Base-by-base conservation (phyloP, 2,329 filamentous ascomycete genomes). In the Ustilaginoidea virens region DNA sequence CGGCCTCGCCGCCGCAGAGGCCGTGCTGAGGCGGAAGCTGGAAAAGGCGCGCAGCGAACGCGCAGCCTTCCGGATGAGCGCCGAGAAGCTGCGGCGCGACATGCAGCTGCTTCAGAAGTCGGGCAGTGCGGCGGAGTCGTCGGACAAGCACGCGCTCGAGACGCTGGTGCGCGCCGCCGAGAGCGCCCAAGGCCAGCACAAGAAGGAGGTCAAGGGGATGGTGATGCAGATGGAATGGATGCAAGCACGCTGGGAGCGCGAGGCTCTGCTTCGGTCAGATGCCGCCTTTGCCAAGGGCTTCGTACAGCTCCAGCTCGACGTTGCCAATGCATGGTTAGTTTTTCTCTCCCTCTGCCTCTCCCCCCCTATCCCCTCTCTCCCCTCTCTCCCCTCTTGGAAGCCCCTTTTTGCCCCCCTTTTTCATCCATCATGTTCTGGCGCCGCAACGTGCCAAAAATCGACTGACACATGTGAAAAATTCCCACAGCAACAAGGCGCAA, bases 161-260 rank as follows among this genome's bases (percentile, higher is more conserved):
- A 65, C 64, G n/a, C 60, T 70, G 11, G 63, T 71, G 35, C 62
- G 66, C 3, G 66, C 64, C 1, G 63, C 66, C 19, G 62, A 69
- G 41, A 61, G 66, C 28, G 73, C 77, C 25, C 74, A 83, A 43
- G 71, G 70, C 39, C 62, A 69, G 25, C 81, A 90, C 49, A 60
- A 65, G 43, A 75, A 74, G 51, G 81, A 92, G 55, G 60, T 94
- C 30, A 72, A 75, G 40, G 87, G 87, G 12, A 65, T 96, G 47
- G 70, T 73, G 30, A 80, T 90, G 56, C 86, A 96, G 55, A 87
- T 96, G 49, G 71, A 85, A 44, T 96, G 81, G 74, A 72, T 96
- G 50, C 74, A 85, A 43, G 81, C 82, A 2, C 73, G 78, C 29
- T 80, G 80, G 58, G 67, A 72, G 47, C 70, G 90, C 18, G 87